Evolutionary conservation across 441 rosid species (phyloP).

Genomic region (Syzygium malaccense): DNA sequence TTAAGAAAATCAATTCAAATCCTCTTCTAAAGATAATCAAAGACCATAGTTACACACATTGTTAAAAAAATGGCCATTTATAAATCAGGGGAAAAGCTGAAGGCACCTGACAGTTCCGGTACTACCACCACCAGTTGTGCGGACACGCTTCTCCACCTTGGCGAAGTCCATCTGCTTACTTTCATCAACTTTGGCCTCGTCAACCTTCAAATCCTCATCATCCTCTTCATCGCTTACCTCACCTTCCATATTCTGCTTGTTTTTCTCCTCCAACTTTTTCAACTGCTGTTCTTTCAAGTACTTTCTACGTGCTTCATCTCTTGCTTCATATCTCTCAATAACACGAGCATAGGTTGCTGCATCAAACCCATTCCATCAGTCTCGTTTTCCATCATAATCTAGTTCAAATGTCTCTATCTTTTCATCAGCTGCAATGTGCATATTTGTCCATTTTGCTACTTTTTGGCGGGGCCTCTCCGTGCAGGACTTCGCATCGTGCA

Average conservation of each 20-base stretch:
- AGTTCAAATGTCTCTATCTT: slow-evolving; percentile 63
- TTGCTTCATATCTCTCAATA: slow-evolving; percentile 59
- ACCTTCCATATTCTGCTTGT: slow-evolving; percentile 30
- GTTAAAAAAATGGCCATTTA: background rate
- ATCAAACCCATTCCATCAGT: slow-evolving; percentile 75
- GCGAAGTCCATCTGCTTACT: slow-evolving; percentile 92
- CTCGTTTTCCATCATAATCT: slow-evolving; percentile 70
- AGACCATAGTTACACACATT: background rate
- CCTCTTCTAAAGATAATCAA: background rate
- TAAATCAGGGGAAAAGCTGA: background rate
- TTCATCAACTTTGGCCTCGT: slow-evolving; percentile 94
- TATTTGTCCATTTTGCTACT: slow-evolving; percentile 65
- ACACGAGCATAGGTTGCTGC: slow-evolving; percentile 42
- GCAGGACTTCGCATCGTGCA: slow-evolving; percentile 47
- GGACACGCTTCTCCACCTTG: slow-evolving; percentile 86
- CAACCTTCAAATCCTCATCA: slow-evolving; percentile 47
- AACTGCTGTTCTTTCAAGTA: slow-evolving; percentile 54
- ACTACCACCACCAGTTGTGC: slow-evolving; percentile 91
- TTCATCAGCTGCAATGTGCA: slow-evolving; percentile 74
- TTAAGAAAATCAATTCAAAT: background rate
- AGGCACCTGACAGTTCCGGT: slow-evolving; percentile 68
- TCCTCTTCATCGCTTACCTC: slow-evolving; percentile 22
- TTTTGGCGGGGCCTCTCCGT: slow-evolving; percentile 56
- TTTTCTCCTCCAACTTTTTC: slow-evolving; percentile 64
- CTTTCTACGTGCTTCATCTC: slow-evolving; percentile 59